Evolutionary conservation across 2,329 filamentous ascomycete species (phyloP), one percentile per base, ranked within the genome.

Genomic region (Colletotrichum lini): DNA sequence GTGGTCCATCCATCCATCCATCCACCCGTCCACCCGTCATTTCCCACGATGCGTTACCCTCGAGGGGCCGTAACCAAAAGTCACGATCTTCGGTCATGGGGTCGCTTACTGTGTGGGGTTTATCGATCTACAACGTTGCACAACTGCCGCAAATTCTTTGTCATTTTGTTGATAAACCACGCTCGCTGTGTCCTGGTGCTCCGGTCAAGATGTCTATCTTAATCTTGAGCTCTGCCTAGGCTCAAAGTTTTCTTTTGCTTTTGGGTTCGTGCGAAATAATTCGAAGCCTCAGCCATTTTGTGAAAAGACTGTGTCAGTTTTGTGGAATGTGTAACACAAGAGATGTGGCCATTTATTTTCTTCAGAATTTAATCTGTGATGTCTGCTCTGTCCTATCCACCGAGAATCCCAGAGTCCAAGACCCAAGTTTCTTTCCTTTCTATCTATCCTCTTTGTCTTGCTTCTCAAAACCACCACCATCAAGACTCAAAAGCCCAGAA

Each of bases 371-470:
- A 68, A 54, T 47, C 54, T 68, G 59, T 40, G 26, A 68, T 67
- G 64, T 67, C 58, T 71, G 58, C 35, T 45, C 26, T 61, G n/a
- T 44, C 52, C 40, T 38, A 38, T 68, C 52, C 68, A 63, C 59
- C 53, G 40, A 53, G 65, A 68, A 71, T 64, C 47, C 65, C 68
- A 71, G 68, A 62, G 53, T 59, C 68, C 68, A 64, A 71, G 53
- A 38, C 53, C 65, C 21, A 42, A 21, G 18, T 15, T 26, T 58
- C 30, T 58, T n/a, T 40, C 30, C 30, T 21, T 52, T 49, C 65
- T 71, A 71, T 49, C 65, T 71, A 71, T 71, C 53, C 45, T 63
- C 65, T 59, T 53, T 13, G 40, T 57, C 21, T 54, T 52, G 49
- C 26, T 63, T 58, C 58, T 65, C 58, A 71, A 63, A 54, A 35